Evolutionary conservation across 2,329 filamentous ascomycete species (phyloP).

Genomic region (Teratosphaeria epicoccoides): DNA sequence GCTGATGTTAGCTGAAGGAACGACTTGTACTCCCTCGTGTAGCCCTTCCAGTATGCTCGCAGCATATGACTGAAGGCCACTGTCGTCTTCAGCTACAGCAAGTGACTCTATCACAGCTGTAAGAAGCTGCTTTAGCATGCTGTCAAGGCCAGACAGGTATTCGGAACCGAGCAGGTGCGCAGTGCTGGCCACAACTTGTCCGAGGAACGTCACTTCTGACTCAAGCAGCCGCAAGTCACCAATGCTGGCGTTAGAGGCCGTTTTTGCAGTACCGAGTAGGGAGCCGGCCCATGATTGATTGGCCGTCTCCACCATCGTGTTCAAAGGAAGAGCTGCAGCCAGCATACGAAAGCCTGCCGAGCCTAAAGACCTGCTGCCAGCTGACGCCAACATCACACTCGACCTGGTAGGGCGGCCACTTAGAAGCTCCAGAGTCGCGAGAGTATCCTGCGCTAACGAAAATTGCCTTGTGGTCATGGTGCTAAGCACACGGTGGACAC

Average conservation of each 20-base stretch:
- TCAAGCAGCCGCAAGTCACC: conserved; percentile 32
- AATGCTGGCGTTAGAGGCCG: conserved; percentile 28
- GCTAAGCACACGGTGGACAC: conserved; percentile 30
- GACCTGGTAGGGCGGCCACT: background rate
- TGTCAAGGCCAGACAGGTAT: conserved; percentile 20
- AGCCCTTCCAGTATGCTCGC: background rate
- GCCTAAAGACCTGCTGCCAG: background rate
- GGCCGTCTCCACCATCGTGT: background rate
- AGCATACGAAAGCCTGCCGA: background rate
- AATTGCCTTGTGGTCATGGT: background rate
- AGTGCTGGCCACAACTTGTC: conserved; percentile 26
- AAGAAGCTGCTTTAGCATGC: conserved; percentile 18
- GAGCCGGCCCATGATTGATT: background rate
- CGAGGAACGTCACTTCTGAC: conserved; percentile 29
- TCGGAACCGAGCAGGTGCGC: conserved; percentile 25
- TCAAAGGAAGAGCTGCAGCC: background rate
- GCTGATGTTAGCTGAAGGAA: background rate
- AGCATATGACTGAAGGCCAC: background rate
- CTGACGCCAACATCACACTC: background rate
- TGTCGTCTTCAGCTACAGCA: background rate
- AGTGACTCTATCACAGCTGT: conserved; percentile 25
- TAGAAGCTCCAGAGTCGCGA: conserved; percentile 9
- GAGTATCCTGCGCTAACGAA: conserved; percentile 1
- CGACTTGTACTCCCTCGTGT: background rate
- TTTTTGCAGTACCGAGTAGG: background rate